A percentile compares a stretch with the other conserved stretches of the same genome.
phyloP scores from a whole-genome alignment of 75 land plant species.

The Pseudotsuga menziesii region DNA sequence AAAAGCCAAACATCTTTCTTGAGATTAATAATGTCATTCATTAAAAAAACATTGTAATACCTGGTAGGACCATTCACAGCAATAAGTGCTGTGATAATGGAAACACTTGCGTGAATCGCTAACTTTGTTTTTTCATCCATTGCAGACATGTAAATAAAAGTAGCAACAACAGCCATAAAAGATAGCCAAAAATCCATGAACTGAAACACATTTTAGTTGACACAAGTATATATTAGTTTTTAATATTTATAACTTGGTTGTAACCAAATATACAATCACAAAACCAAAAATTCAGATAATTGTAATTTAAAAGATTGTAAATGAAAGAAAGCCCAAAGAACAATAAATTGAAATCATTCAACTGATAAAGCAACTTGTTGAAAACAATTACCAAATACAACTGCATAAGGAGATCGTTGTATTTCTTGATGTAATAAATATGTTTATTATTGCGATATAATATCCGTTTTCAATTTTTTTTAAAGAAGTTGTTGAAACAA shows the following conservation, averaged over 20 bases:
- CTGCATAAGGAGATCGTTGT: too few relatives aligned
- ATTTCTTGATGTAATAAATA: too few relatives aligned
- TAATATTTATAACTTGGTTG: not conserved
- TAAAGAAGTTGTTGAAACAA: not conserved
- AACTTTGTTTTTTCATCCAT: constrained; percentile 60
- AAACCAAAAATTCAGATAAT: not conserved
- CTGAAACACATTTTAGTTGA: constrained; percentile 30
- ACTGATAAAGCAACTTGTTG: not conserved
- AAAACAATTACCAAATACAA: too few relatives aligned
- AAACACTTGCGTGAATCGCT: constrained; percentile 47
- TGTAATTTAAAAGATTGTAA: too few relatives aligned
- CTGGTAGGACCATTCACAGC: constrained; percentile 78
- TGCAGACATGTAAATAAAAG: constrained; percentile 69
- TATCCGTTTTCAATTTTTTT: too few relatives aligned
- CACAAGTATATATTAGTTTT: not conserved
- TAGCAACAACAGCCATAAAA: constrained; percentile 87
- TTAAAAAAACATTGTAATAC: constrained; percentile 19
- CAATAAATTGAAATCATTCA: not conserved
- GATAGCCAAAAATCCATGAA: constrained; percentile 98
- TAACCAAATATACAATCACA: not conserved
- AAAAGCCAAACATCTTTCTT: too few relatives aligned
- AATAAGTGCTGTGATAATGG: constrained; percentile 76
- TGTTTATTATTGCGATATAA: too few relatives aligned
- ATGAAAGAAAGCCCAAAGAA: not conserved
- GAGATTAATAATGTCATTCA: too few relatives aligned